These are phyloP conservation scores for Xylaria sp. DNA, from an alignment of 2,329 filamentous ascomycete genomes.

Conservation along the genomic window DNA sequence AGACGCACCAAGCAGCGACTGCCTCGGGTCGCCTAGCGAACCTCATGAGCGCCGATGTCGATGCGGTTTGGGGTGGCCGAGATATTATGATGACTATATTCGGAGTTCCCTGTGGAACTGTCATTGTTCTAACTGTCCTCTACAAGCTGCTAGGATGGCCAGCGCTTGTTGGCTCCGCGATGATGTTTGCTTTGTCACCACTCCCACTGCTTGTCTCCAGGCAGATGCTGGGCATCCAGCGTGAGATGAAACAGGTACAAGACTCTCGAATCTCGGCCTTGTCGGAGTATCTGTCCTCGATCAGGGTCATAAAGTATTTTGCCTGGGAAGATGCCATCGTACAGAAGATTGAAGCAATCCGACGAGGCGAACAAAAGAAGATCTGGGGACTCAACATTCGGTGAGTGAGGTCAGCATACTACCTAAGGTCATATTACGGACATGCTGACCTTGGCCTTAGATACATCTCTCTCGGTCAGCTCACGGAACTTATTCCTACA, in stretches of 20 bases:
- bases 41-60: slow-evolving; percentile 54
- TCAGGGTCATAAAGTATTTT: slow-evolving; percentile 56
- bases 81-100: slow-evolving; percentile 45
- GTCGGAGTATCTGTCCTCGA: slow-evolving; percentile 53
- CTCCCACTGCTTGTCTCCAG: slow-evolving; percentile 46
- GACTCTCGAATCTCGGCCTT: slow-evolving; percentile 53
- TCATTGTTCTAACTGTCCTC: slow-evolving; percentile 45
- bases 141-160: slow-evolving; percentile 53
- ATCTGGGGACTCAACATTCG: slow-evolving; percentile 50
- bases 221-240: slow-evolving; percentile 46
- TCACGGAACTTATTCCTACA: slow-evolving; percentile 49
- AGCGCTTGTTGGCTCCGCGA: slow-evolving; percentile 46
- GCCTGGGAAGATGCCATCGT: slow-evolving; percentile 53
- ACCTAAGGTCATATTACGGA: not conserved
- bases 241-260: slow-evolving; percentile 49
- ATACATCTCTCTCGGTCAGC: slow-evolving; percentile 38
- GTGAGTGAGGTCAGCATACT: slow-evolving; percentile 28
- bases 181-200: slow-evolving; percentile 45
- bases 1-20: slow-evolving; percentile 35
- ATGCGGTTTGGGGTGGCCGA: slow-evolving; percentile 47
- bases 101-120: slow-evolving; percentile 43
- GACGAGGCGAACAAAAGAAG: slow-evolving; percentile 47
- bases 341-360: slow-evolving; percentile 45
- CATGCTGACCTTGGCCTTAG: slow-evolving; percentile 18
- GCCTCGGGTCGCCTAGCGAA: slow-evolving; percentile 50